phyloP scores from a whole-genome alignment of 2,329 filamentous ascomycete genomes.

The Chalaropsis thielavioides region DNA sequence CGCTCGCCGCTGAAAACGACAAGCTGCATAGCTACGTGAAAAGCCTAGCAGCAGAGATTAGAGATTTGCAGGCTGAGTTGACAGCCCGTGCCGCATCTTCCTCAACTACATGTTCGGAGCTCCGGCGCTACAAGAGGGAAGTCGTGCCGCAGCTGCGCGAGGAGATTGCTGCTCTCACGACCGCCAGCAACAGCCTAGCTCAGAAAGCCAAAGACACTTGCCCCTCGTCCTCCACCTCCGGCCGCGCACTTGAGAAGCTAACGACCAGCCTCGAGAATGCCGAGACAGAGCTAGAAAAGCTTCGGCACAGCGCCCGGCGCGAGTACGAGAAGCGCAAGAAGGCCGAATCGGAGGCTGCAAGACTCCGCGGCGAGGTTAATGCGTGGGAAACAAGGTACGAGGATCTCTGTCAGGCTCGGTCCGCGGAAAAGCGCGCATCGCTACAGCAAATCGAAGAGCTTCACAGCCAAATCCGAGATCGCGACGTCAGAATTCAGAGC shows the following conservation, averaged over 20 bases:
- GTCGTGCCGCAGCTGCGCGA: slow-evolving; percentile 1
- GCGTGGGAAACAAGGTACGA: slow-evolving; percentile 18
- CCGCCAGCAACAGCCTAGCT: neutral
- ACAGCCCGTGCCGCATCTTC: neutral
- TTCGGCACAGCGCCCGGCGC: neutral
- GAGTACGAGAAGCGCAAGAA: neutral
- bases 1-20: neutral
- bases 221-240: neutral
- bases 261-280: neutral
- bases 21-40: too few species aligned
- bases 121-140: neutral
- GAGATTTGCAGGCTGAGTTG: neutral
- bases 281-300: neutral
- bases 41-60: neutral
- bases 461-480: slow-evolving; percentile 16
- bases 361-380: neutral
- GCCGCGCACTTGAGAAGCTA: neutral
- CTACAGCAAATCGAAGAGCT: slow-evolving; percentile 8
- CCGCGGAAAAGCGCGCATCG: slow-evolving; percentile 16
- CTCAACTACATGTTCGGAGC: neutral
- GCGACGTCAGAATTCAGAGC: slow-evolving; percentile 14
- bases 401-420: slow-evolving; percentile 14
- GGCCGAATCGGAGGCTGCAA: neutral
- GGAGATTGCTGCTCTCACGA: neutral
- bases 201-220: neutral